phyloP scores from a whole-genome alignment of 2,329 filamentous ascomycete species.

The Periconia digitata region DNA sequence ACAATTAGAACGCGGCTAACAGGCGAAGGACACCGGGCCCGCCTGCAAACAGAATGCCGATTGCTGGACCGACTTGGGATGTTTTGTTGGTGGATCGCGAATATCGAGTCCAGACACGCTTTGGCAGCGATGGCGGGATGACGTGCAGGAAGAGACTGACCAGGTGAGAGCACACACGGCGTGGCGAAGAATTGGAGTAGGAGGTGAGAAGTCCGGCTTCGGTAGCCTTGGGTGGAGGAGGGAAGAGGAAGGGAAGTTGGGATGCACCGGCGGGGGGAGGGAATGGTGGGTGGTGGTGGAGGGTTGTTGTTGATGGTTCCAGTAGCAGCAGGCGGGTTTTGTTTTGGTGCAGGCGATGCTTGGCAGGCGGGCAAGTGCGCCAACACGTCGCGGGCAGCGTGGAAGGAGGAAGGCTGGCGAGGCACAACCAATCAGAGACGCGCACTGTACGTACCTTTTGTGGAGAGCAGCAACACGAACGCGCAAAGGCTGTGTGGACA shows the following conservation, averaged over 20 bases:
- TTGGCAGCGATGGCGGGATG: slow-evolving; percentile 37
- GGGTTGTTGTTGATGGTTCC: slow-evolving; percentile 39
- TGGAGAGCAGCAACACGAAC: slow-evolving; percentile 19
- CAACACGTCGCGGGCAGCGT: slow-evolving; percentile 28
- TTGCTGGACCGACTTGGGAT: slow-evolving; percentile 23
- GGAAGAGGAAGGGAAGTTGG: slow-evolving; percentile 19
- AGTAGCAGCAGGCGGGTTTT: slow-evolving; percentile 34
- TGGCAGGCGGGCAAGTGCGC: slow-evolving; percentile 28
- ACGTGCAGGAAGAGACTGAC: slow-evolving; percentile 32
- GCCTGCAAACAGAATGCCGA: slow-evolving; percentile 18
- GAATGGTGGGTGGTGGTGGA: slow-evolving; percentile 28
- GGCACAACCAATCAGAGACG: slow-evolving; percentile 35
- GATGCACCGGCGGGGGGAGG: background rate
- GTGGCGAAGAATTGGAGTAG: slow-evolving; percentile 23
- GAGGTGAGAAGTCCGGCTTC: slow-evolving; percentile 36
- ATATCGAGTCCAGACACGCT: slow-evolving; percentile 37
- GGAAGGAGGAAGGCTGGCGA: slow-evolving; percentile 33
- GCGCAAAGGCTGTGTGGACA: slow-evolving; percentile 18
- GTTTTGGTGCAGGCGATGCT: slow-evolving; percentile 33
- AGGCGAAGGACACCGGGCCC: slow-evolving; percentile 23
- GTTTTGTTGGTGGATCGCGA: slow-evolving; percentile 25
- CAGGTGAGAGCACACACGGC: slow-evolving; percentile 27
- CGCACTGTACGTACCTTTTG: slow-evolving; percentile 31
- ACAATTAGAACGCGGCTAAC: slow-evolving; percentile 23
- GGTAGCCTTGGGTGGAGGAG: slow-evolving; percentile 23